Conservation (phyloP, 2,329 filamentous ascomycete species). For the Apiospora arundinis region DNA sequence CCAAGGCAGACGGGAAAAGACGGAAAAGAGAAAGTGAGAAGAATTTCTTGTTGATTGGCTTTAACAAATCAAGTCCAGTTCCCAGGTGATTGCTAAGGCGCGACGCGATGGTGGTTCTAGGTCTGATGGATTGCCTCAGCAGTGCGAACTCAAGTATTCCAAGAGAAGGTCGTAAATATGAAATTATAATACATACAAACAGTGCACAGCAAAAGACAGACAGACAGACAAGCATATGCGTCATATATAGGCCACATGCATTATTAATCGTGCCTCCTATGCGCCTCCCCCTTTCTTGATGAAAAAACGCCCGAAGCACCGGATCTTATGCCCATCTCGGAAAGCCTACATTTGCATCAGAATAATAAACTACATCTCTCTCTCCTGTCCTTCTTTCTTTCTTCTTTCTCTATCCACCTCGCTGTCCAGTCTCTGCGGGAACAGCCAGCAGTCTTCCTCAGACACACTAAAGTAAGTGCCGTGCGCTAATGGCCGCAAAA, state of each 20-base stretch:
- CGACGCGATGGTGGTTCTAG: no score
- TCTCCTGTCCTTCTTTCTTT: no score
- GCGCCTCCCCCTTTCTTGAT: neutral
- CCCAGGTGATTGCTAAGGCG: no score
- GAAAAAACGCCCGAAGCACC: slow-evolving; percentile 12
- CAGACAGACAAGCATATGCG: neutral
- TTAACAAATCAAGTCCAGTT: no score
- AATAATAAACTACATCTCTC: slow-evolving; percentile 5
- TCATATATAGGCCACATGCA: slow-evolving; percentile 14
- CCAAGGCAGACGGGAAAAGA: neutral
- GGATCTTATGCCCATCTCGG: slow-evolving; percentile 11
- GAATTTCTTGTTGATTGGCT: no score
- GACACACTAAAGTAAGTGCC: neutral
- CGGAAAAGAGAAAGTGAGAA: neutral
- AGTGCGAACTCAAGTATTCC: neutral
- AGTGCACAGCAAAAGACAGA: neutral
- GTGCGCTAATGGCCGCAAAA: neutral
- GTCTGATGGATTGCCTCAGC: no score
- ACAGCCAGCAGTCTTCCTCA: neutral
- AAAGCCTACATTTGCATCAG: slow-evolving; percentile 12
- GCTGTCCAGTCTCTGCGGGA: neutral
- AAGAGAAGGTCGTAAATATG: no score
- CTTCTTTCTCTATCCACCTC: neutral
- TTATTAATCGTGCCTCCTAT: slow-evolving; percentile 13
- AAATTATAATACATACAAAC: neutral